Evolutionary conservation across 2,329 filamentous ascomycete genomes (phyloP), one percentile per base, ranked within the genome.

Genomic region (Endocalyx cinctus): DNA sequence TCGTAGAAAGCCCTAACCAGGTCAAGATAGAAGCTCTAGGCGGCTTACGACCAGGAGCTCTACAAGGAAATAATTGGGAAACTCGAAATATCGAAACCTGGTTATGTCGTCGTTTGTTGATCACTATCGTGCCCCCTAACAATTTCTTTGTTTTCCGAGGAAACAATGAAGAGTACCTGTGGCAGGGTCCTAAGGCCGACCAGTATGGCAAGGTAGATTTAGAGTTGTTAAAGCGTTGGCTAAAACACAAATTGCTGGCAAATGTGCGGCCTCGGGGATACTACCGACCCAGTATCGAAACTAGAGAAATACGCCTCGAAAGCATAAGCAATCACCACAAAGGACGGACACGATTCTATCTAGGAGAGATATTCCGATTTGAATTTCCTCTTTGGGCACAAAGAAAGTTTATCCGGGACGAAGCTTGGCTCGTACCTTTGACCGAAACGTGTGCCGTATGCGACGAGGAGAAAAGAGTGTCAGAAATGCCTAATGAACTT

Each of bases 51-150:
- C 45, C 47, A 3, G 52, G 55, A 5, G 34, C 46, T 1, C 22
- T 63, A 5, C 47, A 56, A 19, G 60, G 60, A 10, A 48, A 52
- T 16, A 45, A 41, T 29, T 64, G 60, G 60, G 47, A 54, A 22
- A 38, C 47, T 4, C 37, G 42, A 8, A 50, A 50, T 16, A 34
- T 57, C 23, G 31, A 35, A 15, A 29, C 32, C 7, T 62, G 58
- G 59, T 44, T 59, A 12, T 61, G 54, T 29, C 51, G 51, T 2
- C 46, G 51, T 37, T 35, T 64, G n/a, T 29, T 38, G 7, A 42
- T 61, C 17, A 40, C 51, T 25, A 16, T 60, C 13, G 37, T 34
- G 11, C 43, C 40, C 0, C 17, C 27, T 10, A 28, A 36, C 3
- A 33, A 42, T 4, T 59, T 53, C 18, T 39, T 59, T 18, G 33